Percentiles rank a stretch among this genome's conserved stretches.
Evolutionary conservation across 2,329 filamentous ascomycete species (phyloP).

Genomic region (Lizonia empirigonia): DNA sequence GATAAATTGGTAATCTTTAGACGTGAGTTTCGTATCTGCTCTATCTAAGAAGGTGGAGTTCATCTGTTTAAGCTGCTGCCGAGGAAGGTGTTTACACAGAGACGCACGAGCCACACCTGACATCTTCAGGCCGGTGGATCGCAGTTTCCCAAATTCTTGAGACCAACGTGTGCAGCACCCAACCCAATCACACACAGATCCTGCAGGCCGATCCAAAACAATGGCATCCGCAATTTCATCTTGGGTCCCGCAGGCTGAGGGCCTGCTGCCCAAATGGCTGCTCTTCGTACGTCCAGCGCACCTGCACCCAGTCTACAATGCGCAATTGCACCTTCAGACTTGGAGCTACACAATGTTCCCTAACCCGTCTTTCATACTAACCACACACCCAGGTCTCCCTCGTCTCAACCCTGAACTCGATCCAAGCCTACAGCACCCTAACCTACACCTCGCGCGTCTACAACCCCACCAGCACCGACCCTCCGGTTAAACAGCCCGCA

Average conservation of each 20-base stretch:
- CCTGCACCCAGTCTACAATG: background rate
- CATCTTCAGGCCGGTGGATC: background rate
- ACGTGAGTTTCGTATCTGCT: too few relatives aligned
- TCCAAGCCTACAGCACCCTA: constrained; percentile 82
- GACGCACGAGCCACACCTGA: constrained; percentile 1
- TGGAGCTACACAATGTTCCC: background rate
- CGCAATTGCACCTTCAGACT: constrained; percentile 9
- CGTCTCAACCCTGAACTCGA: constrained; percentile 80
- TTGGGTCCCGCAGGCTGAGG: constrained; percentile 52
- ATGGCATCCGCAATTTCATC: constrained; percentile 9
- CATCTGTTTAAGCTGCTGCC: too few relatives aligned
- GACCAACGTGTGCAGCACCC: too few relatives aligned
- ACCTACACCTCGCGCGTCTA: constrained; percentile 88
- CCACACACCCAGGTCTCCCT: constrained; percentile 69
- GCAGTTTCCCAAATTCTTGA: background rate
- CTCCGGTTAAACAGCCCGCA: constrained; percentile 47
- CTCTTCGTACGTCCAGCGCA: constrained; percentile 59
- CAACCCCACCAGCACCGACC: constrained; percentile 61
- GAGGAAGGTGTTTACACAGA: background rate
- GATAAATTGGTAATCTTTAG: too few relatives aligned
- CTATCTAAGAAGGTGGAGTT: too few relatives aligned
- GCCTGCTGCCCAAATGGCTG: constrained; percentile 68
- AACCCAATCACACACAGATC: too few relatives aligned
- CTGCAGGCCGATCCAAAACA: too few relatives aligned
- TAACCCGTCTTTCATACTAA: background rate